Evolutionary conservation across 2,329 filamentous ascomycete species (phyloP), one percentile per base, ranked within the genome.

Genomic region (Fusarium equiseti): DNA sequence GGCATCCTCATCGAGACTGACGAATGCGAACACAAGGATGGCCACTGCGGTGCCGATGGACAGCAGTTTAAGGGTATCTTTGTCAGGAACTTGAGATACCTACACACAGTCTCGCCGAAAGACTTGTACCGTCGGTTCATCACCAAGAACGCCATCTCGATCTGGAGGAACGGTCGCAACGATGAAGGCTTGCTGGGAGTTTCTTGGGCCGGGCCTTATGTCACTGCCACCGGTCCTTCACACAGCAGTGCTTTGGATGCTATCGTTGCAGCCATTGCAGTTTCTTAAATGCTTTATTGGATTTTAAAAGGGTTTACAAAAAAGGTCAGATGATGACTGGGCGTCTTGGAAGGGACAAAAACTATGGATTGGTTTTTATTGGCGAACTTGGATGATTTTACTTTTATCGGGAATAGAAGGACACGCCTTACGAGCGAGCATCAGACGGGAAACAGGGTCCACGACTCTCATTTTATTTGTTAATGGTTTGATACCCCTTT

Each of bases 1-100:
- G 83, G 84, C 13, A 81, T 90, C 27, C 78, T 90, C 7, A 67
- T 76, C 16, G 80, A 82, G 72, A 73, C 75, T 11, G 79, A 78
- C 65, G 70, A 77, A 38, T 82, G 80, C 60, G 80, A 82, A 64
- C 73, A 76, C 20, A 61, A 70, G 16, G 53, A 68, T 11, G 77
- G 77, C 43, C 71, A 81, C 68, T 87, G 83, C 57, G 82, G 81
- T 13, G 77, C 74, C 20, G 86, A 90, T 63, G 86, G 83, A 3
- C 83, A 87, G 35, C 89, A 92, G 74, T 94, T 93, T 84, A 93
- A 94, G 79, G 91, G 91, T 6, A 83, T 93, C 38, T 92, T 93
- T 68, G 83, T 88, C 18, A 85, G 90, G 22, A 92, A 92, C 74
- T 80, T 94, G 22, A 83, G 84, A 35, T 85, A 87, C 58, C 78